Evolutionary conservation across 345 rosid genomes (phyloP), one percentile per base, ranked within the genome.

Genomic region (Stellera chamaejasme): DNA sequence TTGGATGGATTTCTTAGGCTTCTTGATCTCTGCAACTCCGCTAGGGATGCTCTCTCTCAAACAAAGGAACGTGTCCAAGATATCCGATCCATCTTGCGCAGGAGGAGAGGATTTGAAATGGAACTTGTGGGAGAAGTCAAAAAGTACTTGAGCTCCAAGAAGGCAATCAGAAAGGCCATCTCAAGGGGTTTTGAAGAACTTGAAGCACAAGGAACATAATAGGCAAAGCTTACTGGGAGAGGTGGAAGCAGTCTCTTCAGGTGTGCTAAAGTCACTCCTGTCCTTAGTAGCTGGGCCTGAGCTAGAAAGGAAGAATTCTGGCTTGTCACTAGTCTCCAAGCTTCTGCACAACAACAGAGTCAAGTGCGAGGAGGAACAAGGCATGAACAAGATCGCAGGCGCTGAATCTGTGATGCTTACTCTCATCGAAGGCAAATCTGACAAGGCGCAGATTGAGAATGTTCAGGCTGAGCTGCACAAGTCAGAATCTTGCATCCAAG

Each of bases 101-200:
- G 78, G 62, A 78, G 71, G 50, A 42, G 66, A 19, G 81, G 63
- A 11, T 65, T 57, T 27, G 36, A 62, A 36, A 26, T 19, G 11
- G 50, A 27, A n/a, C 32, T 61, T 8, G 13, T 67, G 0, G 10
- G 14, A 13, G 78, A 68, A 52, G 69, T 74, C 25, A 69, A 59
- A 60, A 74, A 72, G 48, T 81, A 71, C 70, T 25, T 77, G 12
- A 49, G 75, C 62, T 62, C 73, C 3, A 77, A 85, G 71, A 79
- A 66, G 60, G 39, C 53, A 3, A 59, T 67, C 36, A 79, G 73
- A 60, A 81, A 66, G 60, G 63, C 78, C 55, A 58, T 77, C 56
- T 66, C 62, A 7, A 77, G 72, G 65, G 69, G n/a, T 67, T 51
- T n/a, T 69, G 39, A 72, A 54, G 60, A 63, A 12, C 45, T 60